These are phyloP conservation scores for Smallanthus sonchifolius DNA, from an alignment of 129 eudicot species.

Conservation along the genomic window DNA sequence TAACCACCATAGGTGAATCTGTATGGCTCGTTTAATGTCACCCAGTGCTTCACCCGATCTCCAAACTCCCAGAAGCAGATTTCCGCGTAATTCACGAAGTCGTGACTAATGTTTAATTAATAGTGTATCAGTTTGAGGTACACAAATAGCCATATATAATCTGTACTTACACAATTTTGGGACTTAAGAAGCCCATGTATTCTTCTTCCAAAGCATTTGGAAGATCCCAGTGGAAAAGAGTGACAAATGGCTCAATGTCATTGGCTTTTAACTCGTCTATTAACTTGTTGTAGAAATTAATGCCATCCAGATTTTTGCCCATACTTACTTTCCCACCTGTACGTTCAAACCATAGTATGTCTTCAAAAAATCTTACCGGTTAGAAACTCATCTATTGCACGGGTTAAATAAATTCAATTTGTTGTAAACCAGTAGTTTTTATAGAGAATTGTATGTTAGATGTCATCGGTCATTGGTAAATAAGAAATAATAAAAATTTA, in stretches of 20 bases:
- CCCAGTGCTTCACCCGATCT: constrained; percentile 43
- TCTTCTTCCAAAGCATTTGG: constrained; percentile 36
- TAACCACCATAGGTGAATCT: constrained; percentile 9
- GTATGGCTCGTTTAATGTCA: constrained; percentile 37
- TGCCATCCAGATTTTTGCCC: constrained; percentile 35
- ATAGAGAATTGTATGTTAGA: no score
- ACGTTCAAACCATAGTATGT: neutral
- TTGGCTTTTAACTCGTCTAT: constrained; percentile 33
- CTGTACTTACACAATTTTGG: neutral
- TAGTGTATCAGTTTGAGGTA: no score
- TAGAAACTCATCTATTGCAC: no score
- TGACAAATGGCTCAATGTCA: constrained; percentile 35
- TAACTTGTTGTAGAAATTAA: constrained; percentile 35
- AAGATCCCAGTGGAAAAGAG: constrained; percentile 40
- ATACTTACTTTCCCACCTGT: constrained; percentile 41
- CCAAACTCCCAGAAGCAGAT: constrained; percentile 42
- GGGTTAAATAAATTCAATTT: no score
- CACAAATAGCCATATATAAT: accelerated
- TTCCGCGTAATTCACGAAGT: constrained; percentile 28
- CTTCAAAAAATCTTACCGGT: no score
- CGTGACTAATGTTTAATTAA: no score
- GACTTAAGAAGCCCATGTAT: constrained; percentile 33
- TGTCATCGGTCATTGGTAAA: no score
- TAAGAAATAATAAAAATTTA: no score
- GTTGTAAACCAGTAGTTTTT: no score